Evolutionary conservation across 2,329 filamentous ascomycete species (phyloP).

Genomic region (Ascochyta pisi): DNA sequence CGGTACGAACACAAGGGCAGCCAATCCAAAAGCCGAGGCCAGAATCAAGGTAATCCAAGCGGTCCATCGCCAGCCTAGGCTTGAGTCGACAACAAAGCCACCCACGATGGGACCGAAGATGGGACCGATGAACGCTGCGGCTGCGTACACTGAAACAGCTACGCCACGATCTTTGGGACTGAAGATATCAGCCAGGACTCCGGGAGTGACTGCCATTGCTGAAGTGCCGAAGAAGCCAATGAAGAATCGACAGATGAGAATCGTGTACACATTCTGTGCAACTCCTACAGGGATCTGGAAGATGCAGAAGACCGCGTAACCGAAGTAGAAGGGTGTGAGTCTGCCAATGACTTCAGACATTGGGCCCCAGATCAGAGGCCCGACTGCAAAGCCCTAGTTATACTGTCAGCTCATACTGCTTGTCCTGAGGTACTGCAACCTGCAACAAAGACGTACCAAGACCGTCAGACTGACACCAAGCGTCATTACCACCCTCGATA

Average conservation of each 20-base stretch:
- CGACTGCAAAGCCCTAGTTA: no score
- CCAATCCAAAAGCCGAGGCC: slow-evolving; percentile 44
- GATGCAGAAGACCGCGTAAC: no score
- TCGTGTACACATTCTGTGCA: slow-evolving; percentile 56
- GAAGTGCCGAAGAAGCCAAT: slow-evolving; percentile 55
- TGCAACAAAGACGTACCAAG: no score
- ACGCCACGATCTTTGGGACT: slow-evolving; percentile 13
- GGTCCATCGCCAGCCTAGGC: background rate
- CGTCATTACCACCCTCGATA: no score
- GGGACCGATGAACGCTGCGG: slow-evolving; percentile 18
- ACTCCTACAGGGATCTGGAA: slow-evolving; percentile 31
- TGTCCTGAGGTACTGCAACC: no score
- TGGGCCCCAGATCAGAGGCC: no score
- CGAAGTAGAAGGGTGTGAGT: no score
- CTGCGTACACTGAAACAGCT: slow-evolving; percentile 21
- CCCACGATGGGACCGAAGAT: background rate
- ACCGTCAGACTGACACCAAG: no score
- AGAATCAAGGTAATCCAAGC: background rate
- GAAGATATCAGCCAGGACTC: slow-evolving; percentile 23
- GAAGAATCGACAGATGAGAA: slow-evolving; percentile 57
- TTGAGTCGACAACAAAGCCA: background rate
- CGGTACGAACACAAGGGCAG: slow-evolving; percentile 58
- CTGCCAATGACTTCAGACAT: no score
- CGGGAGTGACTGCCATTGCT: slow-evolving; percentile 23
- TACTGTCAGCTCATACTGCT: no score